Evolutionary conservation across 805 yeast species (phyloP).

Genomic region (Barnettozyma siamensis): DNA sequence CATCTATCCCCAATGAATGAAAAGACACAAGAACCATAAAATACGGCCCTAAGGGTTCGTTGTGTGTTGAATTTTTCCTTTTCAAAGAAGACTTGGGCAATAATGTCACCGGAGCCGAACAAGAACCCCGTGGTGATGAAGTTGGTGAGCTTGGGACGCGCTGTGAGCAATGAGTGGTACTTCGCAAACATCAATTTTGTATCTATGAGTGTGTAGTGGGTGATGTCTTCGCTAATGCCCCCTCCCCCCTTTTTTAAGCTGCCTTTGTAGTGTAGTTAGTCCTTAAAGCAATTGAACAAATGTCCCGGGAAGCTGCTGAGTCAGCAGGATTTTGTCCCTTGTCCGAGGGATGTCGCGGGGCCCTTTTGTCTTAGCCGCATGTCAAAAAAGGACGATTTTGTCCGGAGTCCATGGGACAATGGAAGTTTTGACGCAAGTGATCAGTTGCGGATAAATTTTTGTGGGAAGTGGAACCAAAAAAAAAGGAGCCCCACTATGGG

Average conservation of each 20-base stretch:
- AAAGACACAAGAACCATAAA: constrained; percentile 70
- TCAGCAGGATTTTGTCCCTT: not conserved
- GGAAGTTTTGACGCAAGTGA: not conserved
- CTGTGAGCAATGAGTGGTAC: constrained; percentile 26
- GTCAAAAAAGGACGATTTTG: not conserved
- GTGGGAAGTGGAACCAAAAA: too few relatives aligned
- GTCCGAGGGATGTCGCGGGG: too few relatives aligned
- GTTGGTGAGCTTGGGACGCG: constrained; percentile 48
- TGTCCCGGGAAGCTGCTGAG: too few relatives aligned
- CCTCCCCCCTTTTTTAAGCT: too few relatives aligned
- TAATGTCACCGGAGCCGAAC: constrained; percentile 69
- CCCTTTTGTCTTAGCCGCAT: too few relatives aligned
- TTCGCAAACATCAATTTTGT: constrained; percentile 11
- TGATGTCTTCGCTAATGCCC: too few relatives aligned
- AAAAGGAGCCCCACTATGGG: not conserved
- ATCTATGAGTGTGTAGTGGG: too few relatives aligned
- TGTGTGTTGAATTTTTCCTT: constrained; percentile 36
- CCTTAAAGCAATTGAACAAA: too few relatives aligned
- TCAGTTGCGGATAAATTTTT: not conserved
- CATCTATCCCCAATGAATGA: constrained; percentile 72
- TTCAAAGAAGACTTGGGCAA: constrained; percentile 55
- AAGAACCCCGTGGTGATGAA: constrained; percentile 50
- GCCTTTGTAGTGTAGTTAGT: too few relatives aligned
- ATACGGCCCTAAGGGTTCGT: constrained; percentile 57
- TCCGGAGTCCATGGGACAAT: constrained; percentile 4